Base-by-base conservation (phyloP, 306 rosid species). In the Prunus davidiana region DNA sequence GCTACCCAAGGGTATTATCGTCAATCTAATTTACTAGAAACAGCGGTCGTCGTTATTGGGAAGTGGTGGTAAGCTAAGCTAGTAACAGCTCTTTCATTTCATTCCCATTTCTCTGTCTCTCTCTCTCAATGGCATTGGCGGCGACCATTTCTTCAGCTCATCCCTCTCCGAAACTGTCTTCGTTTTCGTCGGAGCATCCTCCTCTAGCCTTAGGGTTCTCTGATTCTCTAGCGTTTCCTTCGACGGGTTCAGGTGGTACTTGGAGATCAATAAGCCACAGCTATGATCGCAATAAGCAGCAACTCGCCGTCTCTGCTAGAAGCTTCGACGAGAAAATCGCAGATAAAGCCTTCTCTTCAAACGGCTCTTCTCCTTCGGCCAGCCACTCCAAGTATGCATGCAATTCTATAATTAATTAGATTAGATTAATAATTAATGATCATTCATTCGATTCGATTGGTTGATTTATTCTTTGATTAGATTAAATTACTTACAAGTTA, bases 371-470 rank as follows among this genome's bases (percentile, higher is more conserved):
- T 8, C 57, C 89, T 61, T 45, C 89, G 10, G 16, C 87, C 63
- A 1, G 74, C 57, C 80, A 45, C 65, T 82, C 93, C 67, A 87
- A 80, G 96, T 81, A 84, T 49, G 79, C 52, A 46, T 18, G 2
- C 38, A 7, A 4, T 20, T 27, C 19, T 0, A 14, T 41, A 49
- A 11, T 14, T 61, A 27, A 24, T 24, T 24, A 24, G 65, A 5
- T 60, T 60, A 25, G 41, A 13, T 24, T 0, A 5, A 61, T 61
- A 12, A 13, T 61, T 12, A 12, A 9, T 14, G 64, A 27, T 27
- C 16, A 27, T 28, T 25, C 16, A 27, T 28, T 61, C 43, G 43
- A 38, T 38, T 38, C 43, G 65, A 61, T 61, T 61, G n/a, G 12
- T 25, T 25, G 25, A 27, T 27, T 38, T 7, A 6, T 38, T 38